These are phyloP conservation scores for Bassia scoparia DNA, from an alignment of 148 eudicot genomes.

Conservation along the genomic window DNA sequence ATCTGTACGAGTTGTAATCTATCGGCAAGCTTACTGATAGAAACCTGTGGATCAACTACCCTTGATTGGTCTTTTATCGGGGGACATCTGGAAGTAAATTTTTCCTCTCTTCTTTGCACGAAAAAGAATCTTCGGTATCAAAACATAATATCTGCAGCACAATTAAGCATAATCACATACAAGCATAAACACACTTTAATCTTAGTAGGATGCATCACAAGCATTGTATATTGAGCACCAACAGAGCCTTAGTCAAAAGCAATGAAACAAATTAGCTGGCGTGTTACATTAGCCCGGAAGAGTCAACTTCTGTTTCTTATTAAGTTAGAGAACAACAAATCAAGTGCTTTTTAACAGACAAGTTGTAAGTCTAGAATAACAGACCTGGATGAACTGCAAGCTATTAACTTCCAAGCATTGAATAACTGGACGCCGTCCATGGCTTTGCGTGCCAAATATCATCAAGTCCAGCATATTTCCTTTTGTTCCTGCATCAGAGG, in stretches of 20 bases:
- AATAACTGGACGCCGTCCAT: constrained; percentile 51
- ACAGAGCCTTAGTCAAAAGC: neutral
- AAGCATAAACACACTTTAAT: neutral
- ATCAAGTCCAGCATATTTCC: constrained; percentile 49
- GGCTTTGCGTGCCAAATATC: constrained; percentile 59
- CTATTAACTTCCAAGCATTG: constrained; percentile 84
- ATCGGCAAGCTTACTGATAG: constrained; percentile 24
- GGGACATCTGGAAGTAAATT: constrained; percentile 24
- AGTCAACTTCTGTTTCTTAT: too few species aligned
- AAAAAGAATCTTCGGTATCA: constrained; percentile 70
- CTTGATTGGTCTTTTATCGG: constrained; percentile 27
- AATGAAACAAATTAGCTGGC: neutral
- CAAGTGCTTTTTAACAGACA: neutral
- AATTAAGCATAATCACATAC: constrained; percentile 14
- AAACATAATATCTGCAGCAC: constrained; percentile 73
- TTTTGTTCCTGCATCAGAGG: constrained; percentile 64
- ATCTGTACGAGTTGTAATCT: constrained; percentile 10
- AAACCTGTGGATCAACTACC: constrained; percentile 41
- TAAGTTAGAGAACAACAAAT: neutral
- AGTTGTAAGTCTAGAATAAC: neutral
- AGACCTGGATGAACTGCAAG: constrained; percentile 86
- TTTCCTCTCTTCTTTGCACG: constrained; percentile 44
- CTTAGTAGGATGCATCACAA: neutral
- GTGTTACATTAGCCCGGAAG: neutral
- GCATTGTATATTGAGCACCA: neutral